These are phyloP conservation scores for Ustanciosporium gigantosporum DNA, from an alignment of 1,284 basidiomycete species.

Conservation along the genomic window DNA sequence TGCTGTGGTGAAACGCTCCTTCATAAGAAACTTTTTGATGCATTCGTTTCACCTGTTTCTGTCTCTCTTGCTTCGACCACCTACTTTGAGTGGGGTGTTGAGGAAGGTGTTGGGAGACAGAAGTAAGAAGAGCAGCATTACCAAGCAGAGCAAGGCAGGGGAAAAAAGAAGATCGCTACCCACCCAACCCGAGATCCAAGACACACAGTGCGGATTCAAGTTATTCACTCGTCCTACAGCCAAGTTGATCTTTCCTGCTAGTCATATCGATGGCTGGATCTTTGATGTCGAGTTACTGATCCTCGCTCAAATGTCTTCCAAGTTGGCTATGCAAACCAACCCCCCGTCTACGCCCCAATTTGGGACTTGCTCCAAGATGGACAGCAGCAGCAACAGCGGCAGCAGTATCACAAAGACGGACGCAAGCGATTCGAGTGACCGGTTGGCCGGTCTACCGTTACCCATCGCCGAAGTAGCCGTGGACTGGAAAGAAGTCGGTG, in stretches of 20 bases:
- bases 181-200: slow-evolving; percentile 78
- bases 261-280: slow-evolving; percentile 70
- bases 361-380: background rate
- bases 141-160: background rate
- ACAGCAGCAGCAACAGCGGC: background rate
- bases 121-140: slow-evolving; percentile 1
- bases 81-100: slow-evolving; percentile 14
- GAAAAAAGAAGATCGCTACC: slow-evolving; percentile 7
- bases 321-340: slow-evolving; percentile 2
- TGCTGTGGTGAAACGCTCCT: slow-evolving; percentile 88
- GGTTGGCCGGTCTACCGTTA: slow-evolving; percentile 67
- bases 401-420: background rate
- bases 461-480: slow-evolving; percentile 83
- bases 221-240: slow-evolving; percentile 75
- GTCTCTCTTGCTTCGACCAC: slow-evolving; percentile 46
- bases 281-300: slow-evolving; percentile 93
- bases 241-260: slow-evolving; percentile 73
- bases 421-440: background rate
- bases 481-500: slow-evolving; percentile 86
- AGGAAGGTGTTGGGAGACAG: background rate
- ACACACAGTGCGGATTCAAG: slow-evolving; percentile 97
- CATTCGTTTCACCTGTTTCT: slow-evolving; percentile 74
- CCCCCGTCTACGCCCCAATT: background rate
- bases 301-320: slow-evolving; percentile 67
- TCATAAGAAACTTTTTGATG: slow-evolving; percentile 88